phyloP scores from a whole-genome alignment of 2,329 filamentous ascomycete genomes.

The Cladosporium sp. region DNA sequence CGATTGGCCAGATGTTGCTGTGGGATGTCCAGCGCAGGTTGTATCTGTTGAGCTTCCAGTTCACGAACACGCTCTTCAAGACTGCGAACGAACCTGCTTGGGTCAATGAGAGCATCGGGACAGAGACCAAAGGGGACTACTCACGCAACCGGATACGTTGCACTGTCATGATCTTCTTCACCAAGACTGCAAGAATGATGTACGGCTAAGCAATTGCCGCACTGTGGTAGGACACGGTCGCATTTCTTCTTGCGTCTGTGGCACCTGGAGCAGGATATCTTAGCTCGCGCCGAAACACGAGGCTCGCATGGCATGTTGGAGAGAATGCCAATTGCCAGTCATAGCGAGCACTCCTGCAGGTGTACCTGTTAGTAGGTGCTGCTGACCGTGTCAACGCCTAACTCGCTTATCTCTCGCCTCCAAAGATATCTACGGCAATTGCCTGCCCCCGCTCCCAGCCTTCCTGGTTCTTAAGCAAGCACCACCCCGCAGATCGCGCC shows the following conservation, averaged over 20 bases:
- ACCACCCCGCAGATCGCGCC: neutral
- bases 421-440: neutral
- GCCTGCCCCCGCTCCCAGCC: neutral
- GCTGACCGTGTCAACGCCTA: neutral
- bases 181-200: slow-evolving; percentile 42
- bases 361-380: neutral
- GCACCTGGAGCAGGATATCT: slow-evolving; percentile 40
- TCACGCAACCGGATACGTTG: slow-evolving; percentile 45
- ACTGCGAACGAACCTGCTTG: slow-evolving; percentile 37
- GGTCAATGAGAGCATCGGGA: neutral
- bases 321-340: neutral
- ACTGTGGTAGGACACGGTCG: slow-evolving; percentile 42
- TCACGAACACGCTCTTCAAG: slow-evolving; percentile 35
- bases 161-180: slow-evolving; percentile 41
- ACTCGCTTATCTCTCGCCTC: neutral
- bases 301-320: slow-evolving; percentile 5
- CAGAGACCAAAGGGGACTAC: slow-evolving; percentile 22
- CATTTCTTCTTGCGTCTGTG: slow-evolving; percentile 48
- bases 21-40: neutral
- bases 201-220: slow-evolving; percentile 42
- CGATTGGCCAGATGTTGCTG: neutral
- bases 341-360: neutral
- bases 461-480: neutral
- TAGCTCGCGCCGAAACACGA: slow-evolving; percentile 4
- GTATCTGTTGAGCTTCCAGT: slow-evolving; percentile 29